phyloP scores from a whole-genome alignment of 306 rosid species.

The Pyrus pyrifolia region DNA sequence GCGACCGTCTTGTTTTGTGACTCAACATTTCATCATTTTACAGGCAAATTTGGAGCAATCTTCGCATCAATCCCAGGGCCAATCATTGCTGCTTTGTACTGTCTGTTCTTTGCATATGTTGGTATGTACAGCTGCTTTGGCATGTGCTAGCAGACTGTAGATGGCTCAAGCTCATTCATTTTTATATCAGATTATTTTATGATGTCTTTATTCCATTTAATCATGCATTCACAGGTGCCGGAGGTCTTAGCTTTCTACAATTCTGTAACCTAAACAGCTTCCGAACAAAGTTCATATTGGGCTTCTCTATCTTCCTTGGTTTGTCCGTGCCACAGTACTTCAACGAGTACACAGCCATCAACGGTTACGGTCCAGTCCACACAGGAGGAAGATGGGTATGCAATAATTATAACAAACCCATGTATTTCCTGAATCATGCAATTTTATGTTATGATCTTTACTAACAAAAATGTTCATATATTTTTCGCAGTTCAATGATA shows the following conservation, averaged over 20 bases:
- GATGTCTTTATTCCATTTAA: not conserved
- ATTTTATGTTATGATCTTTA: not conserved
- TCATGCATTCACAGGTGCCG: slow-evolving; percentile 40
- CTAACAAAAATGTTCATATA: not conserved
- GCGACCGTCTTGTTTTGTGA: not conserved
- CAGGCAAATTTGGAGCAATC: slow-evolving; percentile 97
- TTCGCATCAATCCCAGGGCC: slow-evolving; percentile 93
- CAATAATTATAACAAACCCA: not conserved
- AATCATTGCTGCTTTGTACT: slow-evolving; percentile 84
- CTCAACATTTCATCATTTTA: slow-evolving; percentile 3
- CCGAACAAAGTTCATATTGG: slow-evolving; percentile 78
- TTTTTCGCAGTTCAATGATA: slow-evolving; percentile 78
- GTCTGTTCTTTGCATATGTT: slow-evolving; percentile 90
- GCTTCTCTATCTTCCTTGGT: slow-evolving; percentile 89
- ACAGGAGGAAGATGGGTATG: slow-evolving; percentile 87
- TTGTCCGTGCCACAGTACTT: slow-evolving; percentile 91
- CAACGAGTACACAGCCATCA: slow-evolving; percentile 73
- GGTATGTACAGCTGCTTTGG: slow-evolving; percentile 46
- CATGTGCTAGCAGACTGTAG: not conserved
- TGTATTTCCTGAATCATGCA: not conserved
- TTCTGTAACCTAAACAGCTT: slow-evolving; percentile 97
- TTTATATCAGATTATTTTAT: not conserved
- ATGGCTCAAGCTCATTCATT: slow-evolving; percentile 1
- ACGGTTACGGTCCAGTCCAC: slow-evolving; percentile 93
- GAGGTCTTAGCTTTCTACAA: slow-evolving; percentile 92